These are phyloP conservation scores for Phalaenopsis aphrodite DNA, from an alignment of 106 monocot genomes.

Conservation along the genomic window DNA sequence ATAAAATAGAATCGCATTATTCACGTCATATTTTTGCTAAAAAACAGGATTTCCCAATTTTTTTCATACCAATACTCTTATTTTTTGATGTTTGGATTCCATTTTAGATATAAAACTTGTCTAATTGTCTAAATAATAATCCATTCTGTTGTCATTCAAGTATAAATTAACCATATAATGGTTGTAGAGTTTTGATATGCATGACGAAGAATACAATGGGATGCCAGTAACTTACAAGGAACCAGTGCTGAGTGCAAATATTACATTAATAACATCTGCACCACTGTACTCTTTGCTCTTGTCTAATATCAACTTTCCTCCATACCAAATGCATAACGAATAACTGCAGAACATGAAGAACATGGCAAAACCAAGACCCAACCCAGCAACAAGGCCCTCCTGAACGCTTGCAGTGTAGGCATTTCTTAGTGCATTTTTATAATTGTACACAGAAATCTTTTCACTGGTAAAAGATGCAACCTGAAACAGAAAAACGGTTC, in stretches of 20 bases:
- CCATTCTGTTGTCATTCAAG: no score
- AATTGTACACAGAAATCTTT: conserved; percentile 22
- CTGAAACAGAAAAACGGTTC: conserved; percentile 12
- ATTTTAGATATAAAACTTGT: no score
- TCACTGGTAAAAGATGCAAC: conserved; percentile 53
- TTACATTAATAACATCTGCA: conserved; percentile 39
- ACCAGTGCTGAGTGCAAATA: conserved; percentile 37
- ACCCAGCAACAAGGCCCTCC: conserved; percentile 28
- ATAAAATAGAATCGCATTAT: no score
- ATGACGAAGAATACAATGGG: no score
- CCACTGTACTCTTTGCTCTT: conserved; percentile 57
- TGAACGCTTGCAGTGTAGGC: conserved; percentile 28
- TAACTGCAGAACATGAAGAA: conserved; percentile 35
- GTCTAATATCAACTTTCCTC: conserved; percentile 42
- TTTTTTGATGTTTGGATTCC: no score
- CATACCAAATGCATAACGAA: conserved; percentile 62
- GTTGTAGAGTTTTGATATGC: no score
- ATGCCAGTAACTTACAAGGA: conserved; percentile 30
- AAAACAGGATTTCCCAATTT: no score
- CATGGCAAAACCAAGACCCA: conserved; percentile 27
- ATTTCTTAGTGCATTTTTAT: conserved; percentile 15
- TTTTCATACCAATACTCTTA: no score
- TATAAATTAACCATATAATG: neutral
- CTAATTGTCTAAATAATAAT: no score
- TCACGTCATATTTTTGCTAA: no score